These are phyloP conservation scores for Coffea humblotiana DNA, from an alignment of 305 asterid genomes.

Conservation along the genomic window DNA sequence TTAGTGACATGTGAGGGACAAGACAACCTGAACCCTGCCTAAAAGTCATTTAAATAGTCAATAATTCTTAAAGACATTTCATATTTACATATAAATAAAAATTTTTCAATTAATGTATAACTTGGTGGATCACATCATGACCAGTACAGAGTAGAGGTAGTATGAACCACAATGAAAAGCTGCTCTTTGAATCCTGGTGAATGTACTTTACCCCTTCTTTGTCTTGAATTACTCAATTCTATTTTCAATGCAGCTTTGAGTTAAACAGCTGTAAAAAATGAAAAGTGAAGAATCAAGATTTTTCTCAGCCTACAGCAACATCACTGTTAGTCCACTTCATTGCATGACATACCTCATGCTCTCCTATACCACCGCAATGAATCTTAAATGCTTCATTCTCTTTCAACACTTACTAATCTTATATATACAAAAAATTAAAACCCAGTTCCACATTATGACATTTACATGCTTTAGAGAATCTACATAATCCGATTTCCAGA, in stretches of 20 bases:
- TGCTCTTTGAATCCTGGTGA: not conserved
- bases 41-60: not conserved
- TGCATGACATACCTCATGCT: not conserved
- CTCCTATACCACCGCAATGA: not conserved
- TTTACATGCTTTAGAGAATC: not conserved
- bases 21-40: not conserved
- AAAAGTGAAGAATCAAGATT: not conserved
- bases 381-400: not conserved
- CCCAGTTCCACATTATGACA: not conserved
- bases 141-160: not conserved
- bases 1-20: not conserved
- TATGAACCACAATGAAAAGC: not conserved
- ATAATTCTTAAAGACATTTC: not conserved
- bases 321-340: not conserved
- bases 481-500: too few species aligned
- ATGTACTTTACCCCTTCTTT: not conserved
- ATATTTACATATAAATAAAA: not conserved
- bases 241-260: not conserved
- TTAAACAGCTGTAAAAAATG: not conserved
- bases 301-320: not conserved
- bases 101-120: too few species aligned
- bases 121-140: not conserved
- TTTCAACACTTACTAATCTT: too few species aligned
- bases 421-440: not conserved
- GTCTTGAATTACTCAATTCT: not conserved